Percentiles rank a stretch among this genome's conserved stretches.
Evolutionary conservation across 495 filamentous ascomycete species (phyloP).

Genomic region (Xanthoparmelia taractica): DNA sequence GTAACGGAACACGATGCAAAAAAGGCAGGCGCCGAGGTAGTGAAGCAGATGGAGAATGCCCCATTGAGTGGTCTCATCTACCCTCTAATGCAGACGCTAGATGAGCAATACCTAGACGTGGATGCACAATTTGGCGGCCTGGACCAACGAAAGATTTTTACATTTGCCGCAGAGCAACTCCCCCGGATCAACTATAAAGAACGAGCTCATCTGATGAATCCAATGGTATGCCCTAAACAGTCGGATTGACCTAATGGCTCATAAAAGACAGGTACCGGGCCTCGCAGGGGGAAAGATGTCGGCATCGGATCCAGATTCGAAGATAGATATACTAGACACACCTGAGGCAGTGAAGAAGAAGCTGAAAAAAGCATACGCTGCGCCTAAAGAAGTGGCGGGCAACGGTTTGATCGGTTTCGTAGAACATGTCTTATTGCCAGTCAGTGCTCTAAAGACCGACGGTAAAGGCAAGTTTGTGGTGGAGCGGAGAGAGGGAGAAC

Average conservation of each 20-base stretch:
- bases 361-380: conserved; percentile 71
- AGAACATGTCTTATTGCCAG: conserved; percentile 76
- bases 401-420: conserved; percentile 81
- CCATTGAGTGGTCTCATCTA: conserved; percentile 77
- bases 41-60: conserved; percentile 77
- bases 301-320: conserved; percentile 56
- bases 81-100: conserved; percentile 79
- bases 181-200: conserved; percentile 63
- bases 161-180: conserved; percentile 66
- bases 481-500: conserved; percentile 56
- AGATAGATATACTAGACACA: conserved; percentile 85
- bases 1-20: conserved; percentile 63
- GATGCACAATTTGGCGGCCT: conserved; percentile 69
- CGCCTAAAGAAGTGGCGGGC: conserved; percentile 65
- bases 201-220: conserved; percentile 79
- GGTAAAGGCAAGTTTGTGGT: conserved; percentile 52
- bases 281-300: conserved; percentile 78
- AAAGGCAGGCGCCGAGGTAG: conserved; percentile 84
- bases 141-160: conserved; percentile 89
- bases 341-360: conserved; percentile 67
- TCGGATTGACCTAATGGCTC: neutral
- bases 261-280: conserved; percentile 42
- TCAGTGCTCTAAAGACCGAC: conserved; percentile 40
- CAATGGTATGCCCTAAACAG: conserved; percentile 53
- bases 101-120: conserved; percentile 82